Evolutionary conservation across 495 filamentous ascomycete species (phyloP), one percentile per base, ranked within the genome.

Genomic region (Aspergillus funiculosus): DNA sequence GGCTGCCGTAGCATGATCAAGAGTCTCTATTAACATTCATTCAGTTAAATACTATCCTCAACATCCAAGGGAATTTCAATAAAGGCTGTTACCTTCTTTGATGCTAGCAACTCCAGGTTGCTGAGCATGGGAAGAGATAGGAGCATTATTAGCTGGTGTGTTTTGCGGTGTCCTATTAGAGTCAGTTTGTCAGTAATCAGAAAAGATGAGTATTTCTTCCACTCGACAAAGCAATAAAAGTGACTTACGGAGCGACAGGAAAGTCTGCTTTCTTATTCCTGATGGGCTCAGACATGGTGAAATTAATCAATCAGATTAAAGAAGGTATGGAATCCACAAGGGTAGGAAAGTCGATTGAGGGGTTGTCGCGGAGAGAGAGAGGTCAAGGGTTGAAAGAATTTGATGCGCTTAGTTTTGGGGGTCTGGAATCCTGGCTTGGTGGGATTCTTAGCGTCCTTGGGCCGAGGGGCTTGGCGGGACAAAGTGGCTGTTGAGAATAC

Each of bases 71-170:
- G 24, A 31, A 25, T 48, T 50, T 50, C 48, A 58, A 46, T 50
- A 36, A 14, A 75, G 13, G 22, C n/a, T 18, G 76, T 59, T 67
- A 96, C 92, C 92, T 82, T 99, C 94, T 69, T 90, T 87, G 74
- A 99, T 96, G 69, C 88, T 97, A 50, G 87, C 75, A 53, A 99
- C 83, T 39, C 86, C 85, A 47, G 94, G 94, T 71, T 95, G 87
- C 72, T 94, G 88, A 51, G 92, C 92, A 69, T 94, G 91, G 42
- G 94, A 97, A 13, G 89, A 94, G 66, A 99, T 99, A 32, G 94
- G 94, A 51, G 94, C 94, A 74, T 89, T 89, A 63, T 79, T 88
- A 28, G 87, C 83, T 52, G 94, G 91, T 14, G 90, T 95, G 70
- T 96, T 95, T 73, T 96, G 91, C 57, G 91, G 91, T 57, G 91